A percentile compares a stretch with the other conserved stretches of the same genome.
Evolutionary conservation across 1,284 basidiomycete species (phyloP).

Genomic region (Ceratobasidium sp.): DNA sequence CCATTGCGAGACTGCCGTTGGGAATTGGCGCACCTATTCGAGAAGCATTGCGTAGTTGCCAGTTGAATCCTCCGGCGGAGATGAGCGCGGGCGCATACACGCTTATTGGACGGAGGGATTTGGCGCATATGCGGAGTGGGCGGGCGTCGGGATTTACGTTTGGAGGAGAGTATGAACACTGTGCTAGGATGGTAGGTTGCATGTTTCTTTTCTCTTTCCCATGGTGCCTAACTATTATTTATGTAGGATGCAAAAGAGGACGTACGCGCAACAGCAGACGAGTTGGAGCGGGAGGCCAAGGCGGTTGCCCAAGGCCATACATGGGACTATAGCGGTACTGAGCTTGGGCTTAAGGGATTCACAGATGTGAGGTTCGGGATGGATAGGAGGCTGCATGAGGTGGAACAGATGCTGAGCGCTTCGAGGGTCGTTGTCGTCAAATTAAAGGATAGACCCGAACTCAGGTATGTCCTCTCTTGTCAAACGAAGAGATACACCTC

Average conservation of each 20-base stretch:
- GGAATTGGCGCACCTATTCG: constrained; percentile 84
- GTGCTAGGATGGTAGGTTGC: constrained; percentile 47
- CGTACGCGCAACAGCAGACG: constrained; percentile 43
- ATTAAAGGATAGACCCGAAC: constrained; percentile 76
- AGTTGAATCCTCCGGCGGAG: constrained; percentile 78
- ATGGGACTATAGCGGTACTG: constrained; percentile 53
- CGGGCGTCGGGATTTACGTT: constrained; percentile 44
- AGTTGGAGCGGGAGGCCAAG: constrained; percentile 38
- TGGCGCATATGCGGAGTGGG: constrained; percentile 59
- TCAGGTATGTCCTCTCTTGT: constrained; percentile 66
- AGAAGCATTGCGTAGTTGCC: constrained; percentile 86
- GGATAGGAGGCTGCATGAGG: constrained; percentile 88
- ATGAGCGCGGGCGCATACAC: constrained; percentile 81
- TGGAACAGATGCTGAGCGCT: constrained; percentile 88
- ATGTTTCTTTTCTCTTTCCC: constrained; percentile 2
- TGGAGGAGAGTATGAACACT: constrained; percentile 47
- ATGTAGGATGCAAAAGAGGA: constrained; percentile 36
- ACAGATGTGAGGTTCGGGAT: constrained; percentile 87
- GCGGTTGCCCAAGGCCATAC: constrained; percentile 23
- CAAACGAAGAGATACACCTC: constrained; percentile 12
- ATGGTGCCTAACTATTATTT: background rate
- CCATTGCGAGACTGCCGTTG: constrained; percentile 69
- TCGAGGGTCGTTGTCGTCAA: constrained; percentile 76
- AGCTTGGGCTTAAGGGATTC: constrained; percentile 78
- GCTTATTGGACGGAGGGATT: constrained; percentile 84